Conservation (phyloP, 2,329 filamentous ascomycete species). For the Cadophora sp. region DNA sequence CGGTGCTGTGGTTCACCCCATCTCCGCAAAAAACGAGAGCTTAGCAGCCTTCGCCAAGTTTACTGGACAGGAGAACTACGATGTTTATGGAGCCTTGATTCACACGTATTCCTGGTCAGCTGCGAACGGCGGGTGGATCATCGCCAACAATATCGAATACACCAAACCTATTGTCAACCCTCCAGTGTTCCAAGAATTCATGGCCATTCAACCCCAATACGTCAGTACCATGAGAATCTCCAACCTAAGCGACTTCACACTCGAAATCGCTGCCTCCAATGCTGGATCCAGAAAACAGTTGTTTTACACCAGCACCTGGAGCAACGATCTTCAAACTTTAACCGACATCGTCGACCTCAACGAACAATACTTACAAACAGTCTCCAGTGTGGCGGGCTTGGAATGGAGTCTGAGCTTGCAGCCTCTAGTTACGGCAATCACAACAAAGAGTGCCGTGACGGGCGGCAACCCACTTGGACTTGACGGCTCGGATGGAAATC, state of each 20-base stretch:
- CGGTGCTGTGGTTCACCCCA: conserved; percentile 39
- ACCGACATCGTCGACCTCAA: conserved; percentile 9
- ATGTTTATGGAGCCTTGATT: conserved; percentile 14
- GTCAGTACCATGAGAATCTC: conserved; percentile 19
- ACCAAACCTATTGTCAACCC: conserved; percentile 57
- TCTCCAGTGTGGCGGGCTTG: background rate
- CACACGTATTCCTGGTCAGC: background rate
- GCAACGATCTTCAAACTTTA: conserved; percentile 13
- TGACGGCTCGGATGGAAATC: conserved; percentile 11
- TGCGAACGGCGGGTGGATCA: conserved; percentile 56
- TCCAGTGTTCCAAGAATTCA: conserved; percentile 27
- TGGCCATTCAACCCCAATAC: conserved; percentile 24
- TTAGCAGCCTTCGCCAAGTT: conserved; percentile 16
- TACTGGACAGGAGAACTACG: conserved; percentile 11
- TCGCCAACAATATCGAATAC: conserved; percentile 58
- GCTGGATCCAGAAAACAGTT: background rate
- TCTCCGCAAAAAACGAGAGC: conserved; percentile 23
- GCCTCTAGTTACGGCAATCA: conserved; percentile 13
- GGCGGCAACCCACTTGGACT: conserved; percentile 15
- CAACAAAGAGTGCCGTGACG: conserved; percentile 11
- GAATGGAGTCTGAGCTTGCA: conserved; percentile 14
- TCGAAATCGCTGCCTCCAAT: conserved; percentile 19
- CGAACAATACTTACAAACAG: background rate
- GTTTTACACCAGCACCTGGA: conserved; percentile 16
- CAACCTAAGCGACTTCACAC: conserved; percentile 29